Evolutionary conservation across 1,284 basidiomycete genomes (phyloP).

Genomic region (Malassezia vespertilionis): DNA sequence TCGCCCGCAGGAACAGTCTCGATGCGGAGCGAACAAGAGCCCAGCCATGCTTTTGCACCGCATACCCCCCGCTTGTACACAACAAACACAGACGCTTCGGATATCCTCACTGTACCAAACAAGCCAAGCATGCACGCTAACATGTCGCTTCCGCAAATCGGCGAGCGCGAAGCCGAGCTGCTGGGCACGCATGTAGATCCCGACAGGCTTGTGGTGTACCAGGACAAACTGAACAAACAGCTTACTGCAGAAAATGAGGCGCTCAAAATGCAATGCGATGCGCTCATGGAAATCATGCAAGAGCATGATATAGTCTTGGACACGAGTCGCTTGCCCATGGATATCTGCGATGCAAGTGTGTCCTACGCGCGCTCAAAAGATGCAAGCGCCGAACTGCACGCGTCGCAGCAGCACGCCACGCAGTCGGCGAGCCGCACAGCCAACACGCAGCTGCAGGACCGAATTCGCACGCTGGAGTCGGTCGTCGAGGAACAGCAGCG

Average conservation of each 20-base stretch:
- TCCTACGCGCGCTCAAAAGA: background rate
- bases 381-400: background rate
- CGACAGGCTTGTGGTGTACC: slow-evolving; percentile 11
- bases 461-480: slow-evolving; percentile 3
- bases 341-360: background rate
- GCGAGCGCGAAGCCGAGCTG: background rate
- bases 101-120: background rate
- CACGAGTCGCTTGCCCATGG: background rate
- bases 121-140: background rate
- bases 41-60: background rate
- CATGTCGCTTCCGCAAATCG: background rate
- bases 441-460: slow-evolving; percentile 4
- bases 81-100: too few species aligned
- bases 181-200: slow-evolving; percentile 9
- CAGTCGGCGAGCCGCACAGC: background rate
- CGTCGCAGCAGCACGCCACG: background rate
- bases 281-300: slow-evolving; percentile 2
- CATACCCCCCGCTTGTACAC: too few species aligned
- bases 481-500: slow-evolving; percentile 5
- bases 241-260: slow-evolving; percentile 15
- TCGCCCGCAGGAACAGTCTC: background rate
- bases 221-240: slow-evolving; percentile 14
- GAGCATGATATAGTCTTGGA: background rate
- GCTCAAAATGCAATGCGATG: slow-evolving; percentile 14
- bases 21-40: background rate